Conservation (phyloP, 2,329 filamentous ascomycete species). For the Metarhizium brunneum region DNA sequence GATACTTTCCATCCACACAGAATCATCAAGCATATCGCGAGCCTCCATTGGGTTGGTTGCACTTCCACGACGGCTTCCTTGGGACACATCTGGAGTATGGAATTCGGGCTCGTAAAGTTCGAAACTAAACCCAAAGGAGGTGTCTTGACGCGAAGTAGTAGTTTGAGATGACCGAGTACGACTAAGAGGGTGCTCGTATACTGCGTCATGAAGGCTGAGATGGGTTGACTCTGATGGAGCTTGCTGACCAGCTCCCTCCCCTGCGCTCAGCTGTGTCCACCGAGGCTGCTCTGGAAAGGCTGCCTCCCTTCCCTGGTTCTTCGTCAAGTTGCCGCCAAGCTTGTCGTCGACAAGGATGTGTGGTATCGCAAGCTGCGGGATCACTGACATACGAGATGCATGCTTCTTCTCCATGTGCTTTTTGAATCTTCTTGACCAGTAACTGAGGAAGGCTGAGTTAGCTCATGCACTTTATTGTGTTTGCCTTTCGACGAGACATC, state of each 20-base stretch:
- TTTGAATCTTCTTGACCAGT: conserved; percentile 78
- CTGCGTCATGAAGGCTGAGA: conserved; percentile 24
- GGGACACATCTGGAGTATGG: conserved; percentile 16
- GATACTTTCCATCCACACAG: conserved; percentile 89
- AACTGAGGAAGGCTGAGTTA: conserved; percentile 31
- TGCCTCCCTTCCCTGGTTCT: background rate
- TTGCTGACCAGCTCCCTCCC: conserved; percentile 5
- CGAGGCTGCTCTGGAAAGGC: conserved; percentile 1
- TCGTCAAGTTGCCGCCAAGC: conserved; percentile 32
- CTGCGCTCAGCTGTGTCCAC: conserved; percentile 9
- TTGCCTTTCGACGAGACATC: background rate
- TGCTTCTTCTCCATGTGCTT: conserved; percentile 63
- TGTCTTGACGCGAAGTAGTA: conserved; percentile 29
- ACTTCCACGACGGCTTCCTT: conserved; percentile 54
- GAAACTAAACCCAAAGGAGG: conserved; percentile 49
- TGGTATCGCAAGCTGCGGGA: conserved; percentile 75
- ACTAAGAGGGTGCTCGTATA: conserved; percentile 40
- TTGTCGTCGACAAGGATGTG: conserved; percentile 87
- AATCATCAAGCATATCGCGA: conserved; percentile 77
- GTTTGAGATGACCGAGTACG: conserved; percentile 39
- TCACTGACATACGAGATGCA: conserved; percentile 63
- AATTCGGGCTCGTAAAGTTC: conserved; percentile 39
- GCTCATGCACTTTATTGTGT: background rate
- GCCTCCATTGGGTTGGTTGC: conserved; percentile 67
- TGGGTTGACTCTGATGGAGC: conserved; percentile 26